A percentile compares a stretch with the other conserved stretches of the same genome.
phyloP scores from a whole-genome alignment of 2,329 filamentous ascomycete species.

The Ceratocystis lukuohia region DNA sequence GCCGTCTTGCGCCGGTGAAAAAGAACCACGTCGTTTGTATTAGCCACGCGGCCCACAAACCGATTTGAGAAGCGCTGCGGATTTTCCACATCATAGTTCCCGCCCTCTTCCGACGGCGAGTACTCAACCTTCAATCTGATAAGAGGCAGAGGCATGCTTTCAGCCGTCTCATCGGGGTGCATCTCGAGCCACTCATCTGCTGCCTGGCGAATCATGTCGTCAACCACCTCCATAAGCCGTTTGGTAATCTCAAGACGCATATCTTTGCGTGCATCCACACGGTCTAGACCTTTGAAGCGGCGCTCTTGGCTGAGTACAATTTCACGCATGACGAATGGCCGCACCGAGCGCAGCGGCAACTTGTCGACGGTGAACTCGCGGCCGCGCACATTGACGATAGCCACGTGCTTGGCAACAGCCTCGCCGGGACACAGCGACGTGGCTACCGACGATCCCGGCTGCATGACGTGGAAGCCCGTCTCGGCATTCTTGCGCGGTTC shows the following conservation, averaged over 20 bases:
- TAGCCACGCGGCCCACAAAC: constrained; percentile 82
- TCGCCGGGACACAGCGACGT: constrained; percentile 86
- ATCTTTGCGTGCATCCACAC: constrained; percentile 47
- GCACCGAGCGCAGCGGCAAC: constrained; percentile 72
- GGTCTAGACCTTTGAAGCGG: constrained; percentile 63
- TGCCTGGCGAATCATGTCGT: constrained; percentile 78
- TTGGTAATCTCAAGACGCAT: constrained; percentile 70
- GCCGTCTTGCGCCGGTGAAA: constrained; percentile 80
- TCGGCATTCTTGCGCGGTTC: constrained; percentile 72
- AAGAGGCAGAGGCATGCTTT: constrained; percentile 55
- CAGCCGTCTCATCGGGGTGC: constrained; percentile 47
- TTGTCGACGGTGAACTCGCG: constrained; percentile 68
- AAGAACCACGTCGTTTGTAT: constrained; percentile 83
- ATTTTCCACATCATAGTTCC: constrained; percentile 77
- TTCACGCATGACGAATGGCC: constrained; percentile 80
- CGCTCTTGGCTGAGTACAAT: constrained; percentile 63
- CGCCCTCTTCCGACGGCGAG: constrained; percentile 65
- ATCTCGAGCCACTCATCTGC: constrained; percentile 65
- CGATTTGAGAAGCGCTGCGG: constrained; percentile 91
- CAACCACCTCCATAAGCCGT: constrained; percentile 62
- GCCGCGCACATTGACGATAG: constrained; percentile 71
- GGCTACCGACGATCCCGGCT: constrained; percentile 89
- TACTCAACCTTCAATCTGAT: constrained; percentile 87
- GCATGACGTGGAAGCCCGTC: constrained; percentile 89
- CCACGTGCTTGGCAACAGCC: constrained; percentile 79